Base-by-base conservation (phyloP, 768 basidiomycete genomes). In the Macrocybe gigantea region DNA sequence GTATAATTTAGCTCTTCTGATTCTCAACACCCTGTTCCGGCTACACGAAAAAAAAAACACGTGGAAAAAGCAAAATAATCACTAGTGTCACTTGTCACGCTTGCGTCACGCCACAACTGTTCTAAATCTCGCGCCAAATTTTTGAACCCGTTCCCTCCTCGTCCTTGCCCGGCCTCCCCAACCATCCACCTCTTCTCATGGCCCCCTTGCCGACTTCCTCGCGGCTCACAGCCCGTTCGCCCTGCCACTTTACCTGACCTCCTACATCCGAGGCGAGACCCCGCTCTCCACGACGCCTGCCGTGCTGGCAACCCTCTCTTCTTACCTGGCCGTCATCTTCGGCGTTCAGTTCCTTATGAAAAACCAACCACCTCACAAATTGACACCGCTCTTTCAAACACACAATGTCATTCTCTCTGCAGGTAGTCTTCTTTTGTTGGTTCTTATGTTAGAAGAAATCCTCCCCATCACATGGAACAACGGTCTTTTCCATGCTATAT, bases 361-460 rank as follows among this genome's bases (percentile, higher is more conserved):
- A 75, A 79, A 78, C 63, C 74, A 76, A 42, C 70, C 78, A 57
- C 76, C 93, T 7, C 74, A 77, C 58, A 86, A 83, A 69, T 83
- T 96, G 59, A 90, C 84, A 52, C 65, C 75, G 49, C 76, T 92
- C 48, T 97, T 97, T 72, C 90, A 92, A 68, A 60, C 78, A 36
- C 96, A 99, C 72, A 99, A 99, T 65, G 71, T 92, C 52, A 68
- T 96, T 64, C 79, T 99, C 53, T 89, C 89, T 53, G 62, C 73
- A 41, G 94, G 93, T 33, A 94, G 91, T 51, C 72, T 77, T n/a
- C 66, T 97, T 37, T 74, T 99, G 30, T 80, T 99, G 36, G 73
- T 72, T n/a, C 74, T 96, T 32, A 94, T 96, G 80, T 64, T 89
- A 32, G 94, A 98, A 66, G 94, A 97, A 69, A 86, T 96, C 41